Evolutionary conservation across 1,284 basidiomycete genomes (phyloP), one percentile per base, ranked within the genome.

Genomic region (Cutaneotrichosporon sp.): DNA sequence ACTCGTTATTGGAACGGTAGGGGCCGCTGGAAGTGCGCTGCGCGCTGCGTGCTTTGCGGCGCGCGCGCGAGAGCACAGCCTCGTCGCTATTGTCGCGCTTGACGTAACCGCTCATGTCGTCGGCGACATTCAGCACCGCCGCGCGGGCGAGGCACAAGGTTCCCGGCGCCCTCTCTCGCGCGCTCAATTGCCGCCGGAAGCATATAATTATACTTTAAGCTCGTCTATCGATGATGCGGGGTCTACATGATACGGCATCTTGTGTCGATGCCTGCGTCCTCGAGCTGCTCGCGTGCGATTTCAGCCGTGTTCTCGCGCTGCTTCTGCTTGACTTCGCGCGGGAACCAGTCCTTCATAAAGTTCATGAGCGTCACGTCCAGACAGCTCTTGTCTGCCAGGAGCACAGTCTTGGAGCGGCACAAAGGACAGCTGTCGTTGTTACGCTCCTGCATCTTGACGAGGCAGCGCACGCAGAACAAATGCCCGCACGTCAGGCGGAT

Each of bases 261-360:
- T 17, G 60, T 64, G 46, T 80, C 74, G 13, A 84, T 59, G 7
- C 84, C 83, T 34, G 88, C 70, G 62, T 86, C 85, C 54, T 80
- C 74, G 20, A 87, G 66, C 62, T 88, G 80, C 71, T 94, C 90
- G 49, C 80, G 75, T 0, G 81, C 79, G 0, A 86, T 83, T 67
- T 96, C 92, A 41, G 76, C 78, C 68, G 89, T 84, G 69, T 93
- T 93, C 64, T 84, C 80, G 56, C 80, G 80, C 42, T 85, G 77
- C 72, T 97, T 96, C 64, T 80, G 80, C 60, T 80, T 81, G 15
- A 90, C 80, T 71, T 97, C 93, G 9, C 83, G 70, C 0, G 93
- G 91, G 73, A 97, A 97, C 90, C 91, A 97, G 56, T 87, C 84
- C 59, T 86, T 81, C 83, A 97, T 88, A 64, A 91, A 93, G 71